Evolutionary conservation across 192 early-diverging fungal species (phyloP), one percentile per base, ranked within the genome.

Genomic region (Coemansia sp.): DNA sequence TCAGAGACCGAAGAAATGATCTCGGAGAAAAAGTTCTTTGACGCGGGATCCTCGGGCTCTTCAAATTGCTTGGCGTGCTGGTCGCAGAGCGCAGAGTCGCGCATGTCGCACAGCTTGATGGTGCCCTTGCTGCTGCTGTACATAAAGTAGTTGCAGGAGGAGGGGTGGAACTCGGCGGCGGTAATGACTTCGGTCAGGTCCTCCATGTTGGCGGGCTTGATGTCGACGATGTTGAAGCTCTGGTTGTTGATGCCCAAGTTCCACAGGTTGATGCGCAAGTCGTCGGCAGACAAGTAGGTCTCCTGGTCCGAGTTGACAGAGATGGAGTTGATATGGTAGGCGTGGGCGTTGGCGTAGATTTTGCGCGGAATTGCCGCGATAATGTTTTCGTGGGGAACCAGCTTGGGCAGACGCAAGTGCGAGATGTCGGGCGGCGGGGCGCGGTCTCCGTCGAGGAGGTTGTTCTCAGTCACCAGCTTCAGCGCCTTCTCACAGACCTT

Each of bases 121-220:
- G 90, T 94, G 8, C 97, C 97, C 67, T 95, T 99, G 81, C 93
- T 95, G 84, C 92, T 97, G 68, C 92, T 94, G 84, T 97, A 99
- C 87, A 94, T 92, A 74, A 99, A 98, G 53, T 95, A 72, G 81
- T 97, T 97, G 85, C 97, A 99, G 61, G 94, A 90, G 27, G 67
- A 52, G 1, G 97, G 97, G 68, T 99, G 95, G 81, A 99, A 99
- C 81, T 98, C 95, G 34, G 95, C 93, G 0, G 93, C 91, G 19
- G 97, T 99, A 70, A 99, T 99, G 65, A 99, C 97, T 72, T 99
- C 95, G 21, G 95, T 98, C 65, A 99, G 70, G 62, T 99, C 95
- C 67, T 99, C 97, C 97, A 99, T 99, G 68, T 98, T 98, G n/a
- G 90, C 93, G 33, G 97, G 97, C 83, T 99, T 99, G 73, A 99